phyloP scores from a whole-genome alignment of 345 rosid genomes.

The Aquilaria malaccensis region DNA sequence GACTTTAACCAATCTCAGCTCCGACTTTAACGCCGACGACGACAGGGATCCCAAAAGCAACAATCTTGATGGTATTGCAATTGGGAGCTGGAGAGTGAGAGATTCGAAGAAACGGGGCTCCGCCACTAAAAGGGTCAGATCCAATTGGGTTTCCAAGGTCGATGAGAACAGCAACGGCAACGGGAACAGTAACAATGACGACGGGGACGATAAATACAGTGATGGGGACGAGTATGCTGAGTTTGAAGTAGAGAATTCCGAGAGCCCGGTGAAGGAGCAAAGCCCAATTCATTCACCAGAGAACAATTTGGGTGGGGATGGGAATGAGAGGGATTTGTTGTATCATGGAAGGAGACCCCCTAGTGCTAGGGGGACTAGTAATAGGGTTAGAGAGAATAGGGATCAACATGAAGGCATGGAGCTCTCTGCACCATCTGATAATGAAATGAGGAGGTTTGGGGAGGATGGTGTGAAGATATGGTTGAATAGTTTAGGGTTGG shows the following conservation, averaged over 20 bases:
- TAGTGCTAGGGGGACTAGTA: conserved; percentile 10
- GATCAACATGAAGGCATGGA: conserved; percentile 33
- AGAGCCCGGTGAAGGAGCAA: conserved; percentile 54
- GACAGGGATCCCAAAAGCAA: conserved; percentile 53
- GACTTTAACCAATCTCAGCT: conserved; percentile 44
- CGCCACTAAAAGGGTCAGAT: conserved; percentile 45
- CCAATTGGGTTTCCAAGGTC: conserved; percentile 55
- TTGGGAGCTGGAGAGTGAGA: conserved; percentile 68
- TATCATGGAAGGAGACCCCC: conserved; percentile 21
- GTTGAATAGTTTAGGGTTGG: conserved; percentile 63
- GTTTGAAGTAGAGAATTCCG: conserved; percentile 59
- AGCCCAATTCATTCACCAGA: conserved; percentile 49
- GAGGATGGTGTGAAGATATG: conserved; percentile 61
- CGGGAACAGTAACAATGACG: conserved; percentile 9
- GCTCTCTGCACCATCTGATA: conserved; percentile 49
- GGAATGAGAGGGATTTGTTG: conserved; percentile 36
- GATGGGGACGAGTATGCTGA: conserved; percentile 49
- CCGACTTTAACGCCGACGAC: conserved; percentile 28
- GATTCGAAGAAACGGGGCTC: conserved; percentile 39
- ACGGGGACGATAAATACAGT: conserved; percentile 45
- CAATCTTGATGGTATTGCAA: conserved; percentile 45
- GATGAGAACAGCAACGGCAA: conserved; percentile 26
- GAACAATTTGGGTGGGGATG: conserved; percentile 41
- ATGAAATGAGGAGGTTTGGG: conserved; percentile 31
- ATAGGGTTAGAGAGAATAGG: conserved; percentile 18